Conservation (phyloP, 495 filamentous ascomycete species). For the Podospora didyma region DNA sequence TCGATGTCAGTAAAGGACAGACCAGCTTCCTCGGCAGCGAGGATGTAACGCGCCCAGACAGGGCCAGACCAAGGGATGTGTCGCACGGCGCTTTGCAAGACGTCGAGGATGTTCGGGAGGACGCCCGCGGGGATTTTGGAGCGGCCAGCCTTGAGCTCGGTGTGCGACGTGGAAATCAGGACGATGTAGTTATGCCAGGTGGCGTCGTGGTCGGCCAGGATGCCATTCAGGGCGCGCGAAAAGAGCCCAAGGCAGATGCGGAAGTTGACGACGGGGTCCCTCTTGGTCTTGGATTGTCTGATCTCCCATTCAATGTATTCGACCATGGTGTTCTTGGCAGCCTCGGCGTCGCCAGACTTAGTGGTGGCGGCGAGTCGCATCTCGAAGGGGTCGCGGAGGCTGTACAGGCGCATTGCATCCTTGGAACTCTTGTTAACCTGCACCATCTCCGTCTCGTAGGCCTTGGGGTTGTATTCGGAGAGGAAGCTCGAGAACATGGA, state of each 20-base stretch:
- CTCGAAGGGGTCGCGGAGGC: slow-evolving; percentile 68
- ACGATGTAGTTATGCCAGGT: slow-evolving; percentile 81
- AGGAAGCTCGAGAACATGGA: slow-evolving; percentile 78
- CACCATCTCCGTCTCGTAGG: slow-evolving; percentile 79
- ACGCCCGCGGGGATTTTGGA: slow-evolving; percentile 27
- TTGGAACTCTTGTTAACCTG: slow-evolving; percentile 59
- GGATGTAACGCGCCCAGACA: slow-evolving; percentile 84
- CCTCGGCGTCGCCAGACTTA: slow-evolving; percentile 53
- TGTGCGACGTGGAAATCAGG: slow-evolving; percentile 51
- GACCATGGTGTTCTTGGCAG: slow-evolving; percentile 54
- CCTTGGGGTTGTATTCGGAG: slow-evolving; percentile 66
- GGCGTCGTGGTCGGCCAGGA: slow-evolving; percentile 62
- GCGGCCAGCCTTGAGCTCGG: slow-evolving; percentile 28
- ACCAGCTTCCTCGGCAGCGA: slow-evolving; percentile 73
- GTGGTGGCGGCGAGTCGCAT: slow-evolving; percentile 56
- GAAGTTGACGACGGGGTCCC: slow-evolving; percentile 44
- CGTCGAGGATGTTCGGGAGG: slow-evolving; percentile 43
- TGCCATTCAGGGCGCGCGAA: slow-evolving; percentile 64
- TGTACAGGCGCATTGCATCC: slow-evolving; percentile 66
- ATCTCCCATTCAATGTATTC: slow-evolving; percentile 87
- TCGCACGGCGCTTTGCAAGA: slow-evolving; percentile 66
- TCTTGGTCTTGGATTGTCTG: slow-evolving; percentile 46
- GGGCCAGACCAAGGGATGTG: slow-evolving; percentile 91
- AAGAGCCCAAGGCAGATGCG: slow-evolving; percentile 70
- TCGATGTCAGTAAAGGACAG: slow-evolving; percentile 75